Percentiles rank a stretch among this genome's conserved stretches.
These are phyloP conservation scores for Hibiscus tridactylites DNA, from an alignment of 345 rosid genomes.

Conservation along the genomic window DNA sequence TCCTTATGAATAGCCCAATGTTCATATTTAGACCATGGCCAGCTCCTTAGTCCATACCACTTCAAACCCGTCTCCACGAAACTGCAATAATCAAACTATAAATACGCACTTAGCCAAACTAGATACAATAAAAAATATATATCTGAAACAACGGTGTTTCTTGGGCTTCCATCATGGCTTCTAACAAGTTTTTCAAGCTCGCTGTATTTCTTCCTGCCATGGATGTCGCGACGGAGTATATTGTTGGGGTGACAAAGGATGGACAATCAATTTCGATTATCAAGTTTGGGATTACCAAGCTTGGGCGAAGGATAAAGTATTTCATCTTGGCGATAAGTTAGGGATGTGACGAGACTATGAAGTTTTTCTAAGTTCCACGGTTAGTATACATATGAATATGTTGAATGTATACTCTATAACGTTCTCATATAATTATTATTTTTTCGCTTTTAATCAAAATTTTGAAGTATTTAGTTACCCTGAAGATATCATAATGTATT, in stretches of 20 bases:
- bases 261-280: constrained; percentile 20
- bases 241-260: constrained; percentile 30
- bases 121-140: neutral
- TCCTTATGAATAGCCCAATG: neutral
- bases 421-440: neutral
- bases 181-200: constrained; percentile 3
- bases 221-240: constrained; percentile 15
- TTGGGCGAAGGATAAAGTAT: constrained; percentile 31
- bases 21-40: neutral
- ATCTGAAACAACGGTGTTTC: neutral
- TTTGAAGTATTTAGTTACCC: constrained; percentile 30
- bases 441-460: neutral
- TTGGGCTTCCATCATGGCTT: constrained; percentile 19
- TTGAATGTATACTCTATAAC: neutral
- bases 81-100: neutral
- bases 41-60: neutral
- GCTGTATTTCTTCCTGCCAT: constrained; percentile 23
- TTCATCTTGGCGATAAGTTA: constrained; percentile 25
- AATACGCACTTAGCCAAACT: neutral
- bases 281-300: constrained; percentile 27
- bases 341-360: constrained; percentile 9
- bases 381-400: neutral
- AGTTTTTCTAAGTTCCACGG: neutral
- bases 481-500: constrained; percentile 23
- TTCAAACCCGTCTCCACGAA: neutral